Percentiles rank a stretch among this genome's conserved stretches.
Conservation (phyloP, 495 filamentous ascomycete genomes). For the Stereocaulon alpinum region DNA sequence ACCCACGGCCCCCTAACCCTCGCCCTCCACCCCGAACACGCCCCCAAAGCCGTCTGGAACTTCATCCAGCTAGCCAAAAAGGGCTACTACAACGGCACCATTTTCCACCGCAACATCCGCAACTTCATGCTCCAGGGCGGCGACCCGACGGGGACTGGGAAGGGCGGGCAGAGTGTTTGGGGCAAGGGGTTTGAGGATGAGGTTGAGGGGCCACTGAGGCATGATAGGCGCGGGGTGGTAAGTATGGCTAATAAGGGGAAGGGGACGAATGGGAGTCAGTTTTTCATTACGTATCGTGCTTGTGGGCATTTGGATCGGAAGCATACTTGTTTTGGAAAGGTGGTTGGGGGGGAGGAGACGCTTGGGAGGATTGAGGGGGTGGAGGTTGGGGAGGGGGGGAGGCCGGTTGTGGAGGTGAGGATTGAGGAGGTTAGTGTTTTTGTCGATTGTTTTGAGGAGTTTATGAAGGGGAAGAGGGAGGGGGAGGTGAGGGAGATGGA, state of each 20-base stretch:
- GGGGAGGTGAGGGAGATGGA: conserved; percentile 44
- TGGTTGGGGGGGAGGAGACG: conserved; percentile 69
- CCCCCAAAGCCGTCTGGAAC: conserved; percentile 92
- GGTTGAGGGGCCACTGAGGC: conserved; percentile 74
- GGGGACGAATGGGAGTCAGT: conserved; percentile 90
- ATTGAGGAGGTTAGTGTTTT: conserved; percentile 81
- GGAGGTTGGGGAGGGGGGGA: conserved; percentile 51
- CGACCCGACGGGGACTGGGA: conserved; percentile 56
- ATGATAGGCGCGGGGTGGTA: conserved; percentile 67
- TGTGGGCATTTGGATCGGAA: conserved; percentile 81
- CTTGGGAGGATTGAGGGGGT: conserved; percentile 63
- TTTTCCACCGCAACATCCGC: conserved; percentile 85
- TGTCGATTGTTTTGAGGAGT: conserved; percentile 94
- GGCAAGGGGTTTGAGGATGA: conserved; percentile 87
- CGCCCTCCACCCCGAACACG: conserved; percentile 82
- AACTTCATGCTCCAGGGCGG: conserved; percentile 99
- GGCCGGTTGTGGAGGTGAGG: conserved; percentile 61
- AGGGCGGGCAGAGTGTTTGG: conserved; percentile 83
- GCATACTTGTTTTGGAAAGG: conserved; percentile 86
- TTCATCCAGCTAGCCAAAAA: conserved; percentile 80
- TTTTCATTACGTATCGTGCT: conserved; percentile 84
- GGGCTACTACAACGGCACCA: conserved; percentile 74
- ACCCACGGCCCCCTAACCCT: conserved; percentile 74
- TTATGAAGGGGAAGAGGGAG: conserved; percentile 45
- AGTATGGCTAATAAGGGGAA: conserved; percentile 99